phyloP scores from a whole-genome alignment of 768 basidiomycete species.

The Leccinum imitatum region DNA sequence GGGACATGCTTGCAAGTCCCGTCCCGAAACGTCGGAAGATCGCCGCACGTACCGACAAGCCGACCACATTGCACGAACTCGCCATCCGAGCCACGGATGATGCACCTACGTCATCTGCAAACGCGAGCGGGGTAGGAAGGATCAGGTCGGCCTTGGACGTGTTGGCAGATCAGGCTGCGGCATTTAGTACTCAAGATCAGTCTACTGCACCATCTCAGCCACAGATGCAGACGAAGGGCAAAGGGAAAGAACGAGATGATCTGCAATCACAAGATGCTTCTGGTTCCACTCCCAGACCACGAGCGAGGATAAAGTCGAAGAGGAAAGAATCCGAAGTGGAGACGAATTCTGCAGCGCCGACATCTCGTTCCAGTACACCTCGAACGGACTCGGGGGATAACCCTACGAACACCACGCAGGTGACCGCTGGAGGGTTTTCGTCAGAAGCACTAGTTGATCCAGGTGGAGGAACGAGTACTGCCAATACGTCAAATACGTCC shows the following conservation, averaged over 20 bases:
- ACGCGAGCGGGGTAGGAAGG: conserved; percentile 17
- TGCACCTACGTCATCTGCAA: not conserved
- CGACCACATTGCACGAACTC: conserved; percentile 7
- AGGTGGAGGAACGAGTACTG: conserved; percentile 13
- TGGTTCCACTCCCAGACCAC: conserved; percentile 3
- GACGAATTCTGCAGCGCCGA: conserved; percentile 2
- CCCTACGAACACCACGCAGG: not conserved
- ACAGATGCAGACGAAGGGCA: conserved; percentile 13
- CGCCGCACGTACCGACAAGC: conserved; percentile 9
- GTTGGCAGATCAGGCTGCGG: conserved; percentile 71
- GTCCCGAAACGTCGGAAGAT: conserved; percentile 40
- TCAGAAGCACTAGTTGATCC: conserved; percentile 23
- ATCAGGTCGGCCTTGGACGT: conserved; percentile 65
- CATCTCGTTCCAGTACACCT: conserved; percentile 19
- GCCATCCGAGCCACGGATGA: conserved; percentile 1
- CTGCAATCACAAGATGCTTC: conserved; percentile 5
- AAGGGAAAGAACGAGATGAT: conserved; percentile 22
- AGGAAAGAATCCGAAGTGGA: conserved; percentile 9
- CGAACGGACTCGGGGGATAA: conserved; percentile 13
- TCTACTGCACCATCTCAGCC: not conserved
- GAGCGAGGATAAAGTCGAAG: conserved; percentile 11
- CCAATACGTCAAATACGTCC: not conserved
- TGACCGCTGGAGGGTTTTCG: not conserved
- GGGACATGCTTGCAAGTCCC: conserved; percentile 35
- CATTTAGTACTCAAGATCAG: conserved; percentile 41